Evolutionary conservation across 208 protist species (phyloP).

Genomic region (Leishmania guyanensis): DNA sequence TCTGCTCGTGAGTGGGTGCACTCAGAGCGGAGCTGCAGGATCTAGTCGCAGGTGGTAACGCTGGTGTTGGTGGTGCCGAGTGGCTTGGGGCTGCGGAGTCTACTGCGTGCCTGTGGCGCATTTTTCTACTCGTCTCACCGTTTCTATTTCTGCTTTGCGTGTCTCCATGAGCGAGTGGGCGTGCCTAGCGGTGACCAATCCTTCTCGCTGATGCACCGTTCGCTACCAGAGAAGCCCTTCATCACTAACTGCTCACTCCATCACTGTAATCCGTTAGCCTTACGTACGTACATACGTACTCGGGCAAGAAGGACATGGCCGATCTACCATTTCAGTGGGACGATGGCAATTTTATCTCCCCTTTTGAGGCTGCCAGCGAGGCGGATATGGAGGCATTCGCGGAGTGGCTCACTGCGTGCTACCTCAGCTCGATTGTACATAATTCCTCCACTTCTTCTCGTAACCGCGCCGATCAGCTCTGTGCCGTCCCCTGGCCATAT

Average conservation of each 20-base stretch:
- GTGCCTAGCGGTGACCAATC: background rate
- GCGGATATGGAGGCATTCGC: conserved; percentile 41
- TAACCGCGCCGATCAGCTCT: background rate
- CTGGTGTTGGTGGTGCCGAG: background rate
- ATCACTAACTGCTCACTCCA: background rate
- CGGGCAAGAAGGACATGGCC: background rate
- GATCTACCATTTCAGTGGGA: conserved; percentile 86
- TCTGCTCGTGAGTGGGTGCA: background rate
- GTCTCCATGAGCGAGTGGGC: background rate
- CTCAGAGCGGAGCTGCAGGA: background rate
- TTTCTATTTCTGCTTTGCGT: background rate
- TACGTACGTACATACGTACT: background rate
- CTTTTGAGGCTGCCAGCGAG: conserved; percentile 56
- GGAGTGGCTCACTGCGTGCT: conserved; percentile 33
- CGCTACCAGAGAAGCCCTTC: background rate
- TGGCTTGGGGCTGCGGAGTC: background rate
- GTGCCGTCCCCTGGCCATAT: background rate
- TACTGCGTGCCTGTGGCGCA: background rate
- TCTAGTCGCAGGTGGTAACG: background rate
- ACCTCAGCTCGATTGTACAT: conserved; percentile 9
- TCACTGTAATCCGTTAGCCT: background rate
- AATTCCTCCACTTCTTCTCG: background rate
- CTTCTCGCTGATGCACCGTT: background rate
- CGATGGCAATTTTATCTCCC: conserved; percentile 74
- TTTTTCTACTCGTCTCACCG: background rate